Evolutionary conservation across 2,329 filamentous ascomycete species (phyloP).

Genomic region (Chrysosphaeria jannelii): DNA sequence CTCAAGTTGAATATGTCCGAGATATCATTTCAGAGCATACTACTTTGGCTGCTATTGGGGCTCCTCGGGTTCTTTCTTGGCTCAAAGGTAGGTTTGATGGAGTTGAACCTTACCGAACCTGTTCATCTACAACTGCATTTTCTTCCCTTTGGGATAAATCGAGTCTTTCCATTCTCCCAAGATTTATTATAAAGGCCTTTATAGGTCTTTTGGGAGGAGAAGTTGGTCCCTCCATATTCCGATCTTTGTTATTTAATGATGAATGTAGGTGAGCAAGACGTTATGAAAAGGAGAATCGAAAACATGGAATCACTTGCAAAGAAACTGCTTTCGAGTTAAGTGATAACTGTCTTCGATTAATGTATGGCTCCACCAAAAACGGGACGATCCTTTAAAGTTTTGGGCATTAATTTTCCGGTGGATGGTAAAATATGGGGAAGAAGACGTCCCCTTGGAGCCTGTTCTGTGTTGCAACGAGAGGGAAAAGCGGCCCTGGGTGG

Average conservation of each 20-base stretch:
- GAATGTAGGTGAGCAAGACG: no score
- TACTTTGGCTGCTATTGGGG: slow-evolving; percentile 1
- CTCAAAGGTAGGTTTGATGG: slow-evolving; percentile 1
- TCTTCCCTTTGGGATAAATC: slow-evolving; percentile 1
- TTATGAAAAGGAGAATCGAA: no score
- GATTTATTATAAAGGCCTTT: not conserved
- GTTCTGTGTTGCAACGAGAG: no score
- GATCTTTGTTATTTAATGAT: no score
- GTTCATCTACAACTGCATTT: not conserved
- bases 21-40: slow-evolving; percentile 1
- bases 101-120: not conserved
- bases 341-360: no score
- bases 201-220: slow-evolving; percentile 1
- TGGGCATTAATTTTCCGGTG: no score
- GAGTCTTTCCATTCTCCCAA: not conserved
- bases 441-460: no score
- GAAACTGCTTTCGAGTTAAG: not conserved
- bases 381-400: no score
- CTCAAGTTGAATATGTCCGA: slow-evolving; percentile 1
- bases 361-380: no score
- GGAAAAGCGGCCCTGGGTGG: no score
- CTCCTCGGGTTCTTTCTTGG: slow-evolving; percentile 2
- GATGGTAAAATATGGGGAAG: no score
- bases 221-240: slow-evolving; percentile 1
- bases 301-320: no score